Conservation (phyloP, 257 asterid species). For the Thymus mandschuricus region DNA sequence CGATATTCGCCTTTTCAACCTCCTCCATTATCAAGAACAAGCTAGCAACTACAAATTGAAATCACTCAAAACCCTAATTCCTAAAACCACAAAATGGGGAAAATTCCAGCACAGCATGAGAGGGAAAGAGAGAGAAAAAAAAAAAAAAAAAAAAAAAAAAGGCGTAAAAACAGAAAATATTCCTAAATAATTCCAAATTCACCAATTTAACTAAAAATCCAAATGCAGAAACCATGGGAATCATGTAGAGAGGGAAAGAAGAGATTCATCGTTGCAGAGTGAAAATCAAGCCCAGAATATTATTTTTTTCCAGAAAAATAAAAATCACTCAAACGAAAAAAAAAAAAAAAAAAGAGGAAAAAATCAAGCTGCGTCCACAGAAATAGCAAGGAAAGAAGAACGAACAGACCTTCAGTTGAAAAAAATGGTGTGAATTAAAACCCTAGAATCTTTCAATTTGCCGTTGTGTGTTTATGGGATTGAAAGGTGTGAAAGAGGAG, state of each 20-base stretch:
- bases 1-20: slow-evolving; percentile 70
- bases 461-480: slow-evolving; percentile 29
- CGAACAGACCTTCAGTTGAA: slow-evolving; percentile 42
- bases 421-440: slow-evolving; percentile 41
- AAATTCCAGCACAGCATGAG: slow-evolving; percentile 2
- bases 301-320: too few relatives aligned
- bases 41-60: background rate
- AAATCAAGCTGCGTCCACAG: slow-evolving; percentile 19
- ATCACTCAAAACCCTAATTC: slow-evolving; percentile 40
- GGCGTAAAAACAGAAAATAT: too few relatives aligned
- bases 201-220: slow-evolving; percentile 21
- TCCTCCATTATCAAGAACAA: slow-evolving; percentile 72
- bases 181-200: background rate
- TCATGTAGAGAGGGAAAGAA: slow-evolving; percentile 27
- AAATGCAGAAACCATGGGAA: slow-evolving; percentile 21
- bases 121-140: background rate
- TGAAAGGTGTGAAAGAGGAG: slow-evolving; percentile 82
- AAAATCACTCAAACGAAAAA: background rate
- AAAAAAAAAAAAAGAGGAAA: slow-evolving; percentile 8
- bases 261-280: slow-evolving; percentile 20
- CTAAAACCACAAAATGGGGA: slow-evolving; percentile 24
- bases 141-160: too few relatives aligned
- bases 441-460: slow-evolving; percentile 63
- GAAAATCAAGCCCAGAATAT: slow-evolving; percentile 12
- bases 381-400: background rate